Base-by-base conservation (phyloP, 495 filamentous ascomycete species). In the Venustampulla echinocandica region DNA sequence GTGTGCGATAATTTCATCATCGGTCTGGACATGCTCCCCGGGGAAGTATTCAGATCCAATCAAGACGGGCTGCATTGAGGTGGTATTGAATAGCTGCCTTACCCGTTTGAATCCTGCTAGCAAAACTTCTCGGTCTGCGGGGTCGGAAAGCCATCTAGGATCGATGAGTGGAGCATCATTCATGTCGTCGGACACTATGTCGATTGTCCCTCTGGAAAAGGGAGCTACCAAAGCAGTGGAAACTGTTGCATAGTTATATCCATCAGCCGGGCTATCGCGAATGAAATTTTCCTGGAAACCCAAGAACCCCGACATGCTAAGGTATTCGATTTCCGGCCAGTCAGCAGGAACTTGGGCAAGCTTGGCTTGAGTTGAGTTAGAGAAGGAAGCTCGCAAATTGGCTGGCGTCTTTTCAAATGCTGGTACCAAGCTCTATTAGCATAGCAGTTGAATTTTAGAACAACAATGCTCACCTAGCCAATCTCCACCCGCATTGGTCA, bases 271-370 rank as follows among this genome's bases (percentile, higher is more conserved):
- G 13, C 48, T 59, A 0, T 38, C 49, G 15, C 32, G 0, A 14
- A 27, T 14, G 17, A 23, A 42, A 24, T 47, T 42, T 0, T 44
- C 19, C 6, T 40, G 15, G 7, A 11, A 20, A 4, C 58, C 57
- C 13, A 60, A 18, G 34, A 46, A 64, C 47, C 55, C 61, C 10
- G 24, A 15, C 10, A 57, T 22, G 6, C 47, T 11, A 18, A 76
- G 21, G 46, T 67, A 75, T 59, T 80, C 75, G 10, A 75, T 53
- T 35, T 80, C 76, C 5, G 78, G 78, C 77, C 77, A 80, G 54
- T 81, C 74, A 2, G 43, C 43, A 0, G 74, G 64, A 32, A 70
- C 73, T 13, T 45, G n/a, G 10, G 48, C 38, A 1, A 78, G 56
- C 30, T 58, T 53, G 0, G 21, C 19, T 10, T 47, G 27, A 0